A percentile compares a stretch with the other conserved stretches of the same genome.
These are phyloP conservation scores for Didymella glomerata DNA, from an alignment of 2,329 filamentous ascomycete genomes.

Conservation along the genomic window DNA sequence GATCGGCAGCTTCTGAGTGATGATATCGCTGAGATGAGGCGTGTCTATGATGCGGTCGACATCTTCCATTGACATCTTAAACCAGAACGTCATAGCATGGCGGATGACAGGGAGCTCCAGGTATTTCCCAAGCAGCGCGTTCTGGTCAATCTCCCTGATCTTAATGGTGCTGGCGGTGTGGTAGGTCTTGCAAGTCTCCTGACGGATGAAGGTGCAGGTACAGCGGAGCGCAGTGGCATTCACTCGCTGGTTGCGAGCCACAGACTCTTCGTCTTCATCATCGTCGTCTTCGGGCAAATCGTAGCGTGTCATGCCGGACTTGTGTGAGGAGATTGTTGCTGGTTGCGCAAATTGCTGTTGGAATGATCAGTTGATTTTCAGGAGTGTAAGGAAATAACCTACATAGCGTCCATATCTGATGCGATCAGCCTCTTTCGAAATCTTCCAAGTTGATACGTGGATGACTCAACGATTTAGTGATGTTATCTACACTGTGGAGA, in stretches of 20 bases:
- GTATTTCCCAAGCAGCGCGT: background rate
- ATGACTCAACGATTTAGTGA: background rate
- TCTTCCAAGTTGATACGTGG: background rate
- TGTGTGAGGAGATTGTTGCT: slow-evolving; percentile 5
- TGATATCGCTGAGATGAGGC: no score
- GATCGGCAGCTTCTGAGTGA: no score
- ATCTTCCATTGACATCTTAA: no score
- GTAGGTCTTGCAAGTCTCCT: background rate
- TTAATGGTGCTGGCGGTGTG: background rate
- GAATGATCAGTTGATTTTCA: background rate
- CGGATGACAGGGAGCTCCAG: background rate
- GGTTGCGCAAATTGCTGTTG: slow-evolving; percentile 12
- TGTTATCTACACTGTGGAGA: no score
- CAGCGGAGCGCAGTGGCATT: background rate
- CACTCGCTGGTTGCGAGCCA: no score
- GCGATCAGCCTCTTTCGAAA: background rate
- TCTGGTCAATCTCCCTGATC: background rate
- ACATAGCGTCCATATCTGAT: background rate
- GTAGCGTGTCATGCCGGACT: background rate
- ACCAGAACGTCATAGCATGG: background rate
- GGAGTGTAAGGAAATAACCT: no score
- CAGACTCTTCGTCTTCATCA: background rate
- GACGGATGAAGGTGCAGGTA: background rate
- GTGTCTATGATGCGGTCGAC: no score
- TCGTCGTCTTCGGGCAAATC: background rate